Conservation (phyloP, 192 early-diverging fungal genomes). For the Linnemannia hyalina region DNA sequence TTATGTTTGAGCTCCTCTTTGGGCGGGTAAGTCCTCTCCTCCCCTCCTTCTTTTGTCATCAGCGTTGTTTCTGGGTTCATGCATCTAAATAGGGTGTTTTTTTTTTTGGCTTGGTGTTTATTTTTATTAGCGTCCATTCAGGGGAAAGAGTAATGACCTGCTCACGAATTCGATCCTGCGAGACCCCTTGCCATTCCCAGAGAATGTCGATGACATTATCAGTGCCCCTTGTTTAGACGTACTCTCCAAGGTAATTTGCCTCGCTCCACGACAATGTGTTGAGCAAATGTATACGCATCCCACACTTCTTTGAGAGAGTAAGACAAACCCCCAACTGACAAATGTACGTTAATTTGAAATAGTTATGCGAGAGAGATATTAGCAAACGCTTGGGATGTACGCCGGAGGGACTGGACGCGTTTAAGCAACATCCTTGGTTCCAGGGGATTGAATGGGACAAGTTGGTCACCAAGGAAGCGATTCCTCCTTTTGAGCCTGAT, state of each 20-base stretch:
- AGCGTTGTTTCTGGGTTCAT: neutral
- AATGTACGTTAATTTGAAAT: neutral
- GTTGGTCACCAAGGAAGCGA: constrained; percentile 77
- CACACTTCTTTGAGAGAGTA: too few species aligned
- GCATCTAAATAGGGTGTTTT: too few species aligned
- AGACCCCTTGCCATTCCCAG: constrained; percentile 77
- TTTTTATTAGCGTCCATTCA: constrained; percentile 78
- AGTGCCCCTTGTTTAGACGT: constrained; percentile 66
- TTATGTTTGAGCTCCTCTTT: constrained; percentile 82
- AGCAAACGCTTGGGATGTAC: constrained; percentile 82
- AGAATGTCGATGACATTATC: constrained; percentile 59
- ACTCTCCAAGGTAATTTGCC: constrained; percentile 61
- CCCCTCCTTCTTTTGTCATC: neutral
- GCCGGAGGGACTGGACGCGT: constrained; percentile 72
- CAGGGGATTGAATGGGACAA: constrained; percentile 79
- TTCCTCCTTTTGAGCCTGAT: constrained; percentile 89
- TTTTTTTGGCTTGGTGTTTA: neutral
- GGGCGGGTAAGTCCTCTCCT: constrained; percentile 69
- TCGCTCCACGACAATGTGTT: neutral
- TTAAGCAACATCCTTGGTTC: constrained; percentile 88
- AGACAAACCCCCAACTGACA: neutral
- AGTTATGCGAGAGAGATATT: constrained; percentile 84
- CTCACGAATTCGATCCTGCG: constrained; percentile 78
- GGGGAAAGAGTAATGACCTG: constrained; percentile 79
- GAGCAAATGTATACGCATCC: neutral